Evolutionary conservation across 768 basidiomycete species (phyloP).

Genomic region (Termitomyces sp.): DNA sequence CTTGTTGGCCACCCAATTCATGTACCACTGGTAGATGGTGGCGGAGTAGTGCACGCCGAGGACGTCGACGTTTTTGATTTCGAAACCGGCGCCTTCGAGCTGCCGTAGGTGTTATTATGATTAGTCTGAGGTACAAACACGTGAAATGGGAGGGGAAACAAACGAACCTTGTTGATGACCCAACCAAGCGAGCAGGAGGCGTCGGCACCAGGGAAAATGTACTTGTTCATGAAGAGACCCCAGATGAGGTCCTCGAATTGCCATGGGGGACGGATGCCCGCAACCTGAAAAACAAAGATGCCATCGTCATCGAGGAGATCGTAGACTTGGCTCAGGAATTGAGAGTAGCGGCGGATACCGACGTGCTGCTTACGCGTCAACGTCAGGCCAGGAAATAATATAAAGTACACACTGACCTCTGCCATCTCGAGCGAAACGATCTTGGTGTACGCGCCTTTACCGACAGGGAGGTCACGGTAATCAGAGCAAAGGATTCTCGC

Average conservation of each 20-base stretch:
- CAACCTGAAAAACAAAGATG: constrained; percentile 94
- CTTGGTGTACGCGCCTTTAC: constrained; percentile 76
- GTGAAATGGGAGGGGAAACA: background rate
- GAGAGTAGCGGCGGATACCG: constrained; percentile 85
- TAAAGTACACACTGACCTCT: constrained; percentile 47
- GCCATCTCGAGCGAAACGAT: constrained; percentile 98
- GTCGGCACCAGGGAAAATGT: constrained; percentile 98
- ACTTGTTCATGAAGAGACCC: constrained; percentile 98
- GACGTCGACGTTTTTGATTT: constrained; percentile 94
- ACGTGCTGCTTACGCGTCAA: constrained; percentile 60
- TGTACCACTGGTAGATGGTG: constrained; percentile 88
- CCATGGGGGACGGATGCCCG: constrained; percentile 93
- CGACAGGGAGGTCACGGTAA: constrained; percentile 83
- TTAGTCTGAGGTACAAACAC: background rate
- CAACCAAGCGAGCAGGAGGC: constrained; percentile 94
- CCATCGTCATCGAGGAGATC: constrained; percentile 93
- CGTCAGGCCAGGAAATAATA: background rate
- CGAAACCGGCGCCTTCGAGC: constrained; percentile 90
- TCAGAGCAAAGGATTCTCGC: constrained; percentile 92
- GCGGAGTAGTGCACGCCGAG: constrained; percentile 97
- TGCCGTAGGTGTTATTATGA: constrained; percentile 21
- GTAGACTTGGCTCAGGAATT: constrained; percentile 90
- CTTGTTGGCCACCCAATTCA: constrained; percentile 94
- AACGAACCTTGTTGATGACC: constrained; percentile 63
- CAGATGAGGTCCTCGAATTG: constrained; percentile 98